Percentiles rank a stretch among this genome's conserved stretches.
phyloP scores from a whole-genome alignment of 305 asterid species.

The Solanum hybrid region DNA sequence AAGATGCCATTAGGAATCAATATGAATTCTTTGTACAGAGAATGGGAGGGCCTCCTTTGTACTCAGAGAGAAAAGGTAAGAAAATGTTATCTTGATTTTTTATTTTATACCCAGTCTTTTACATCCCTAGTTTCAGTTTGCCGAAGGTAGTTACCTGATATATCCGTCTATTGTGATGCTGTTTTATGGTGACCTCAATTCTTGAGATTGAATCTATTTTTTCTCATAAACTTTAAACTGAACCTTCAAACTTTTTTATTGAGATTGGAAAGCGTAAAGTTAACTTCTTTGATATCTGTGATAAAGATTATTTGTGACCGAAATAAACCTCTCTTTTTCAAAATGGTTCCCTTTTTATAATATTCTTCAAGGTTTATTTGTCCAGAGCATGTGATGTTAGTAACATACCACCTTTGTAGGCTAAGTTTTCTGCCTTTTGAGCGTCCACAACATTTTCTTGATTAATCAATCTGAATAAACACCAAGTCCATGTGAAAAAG shows the following conservation, averaged over 20 bases:
- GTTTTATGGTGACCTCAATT: not conserved
- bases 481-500: not conserved
- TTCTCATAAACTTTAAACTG: not conserved
- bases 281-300: not conserved
- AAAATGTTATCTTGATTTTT: not conserved
- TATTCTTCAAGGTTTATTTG: not conserved
- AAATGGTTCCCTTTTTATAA: not conserved
- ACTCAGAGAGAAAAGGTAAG: slow-evolving; percentile 75
- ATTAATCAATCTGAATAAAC: not conserved
- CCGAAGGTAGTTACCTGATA: not conserved
- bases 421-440: not conserved
- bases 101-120: not conserved
- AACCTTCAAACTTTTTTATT: not conserved
- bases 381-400: not conserved
- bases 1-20: slow-evolving; percentile 94
- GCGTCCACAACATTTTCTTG: not conserved
- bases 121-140: not conserved
- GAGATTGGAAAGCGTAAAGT: not conserved
- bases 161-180: not conserved
- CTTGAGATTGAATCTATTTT: not conserved
- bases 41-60: slow-evolving; percentile 97
- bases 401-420: not conserved
- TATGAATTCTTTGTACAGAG: slow-evolving; percentile 88
- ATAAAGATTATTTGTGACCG: not conserved
- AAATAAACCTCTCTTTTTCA: not conserved